Evolutionary conservation across 176 grass and related monocot genomes (phyloP).

Genomic region (Pontederia crassipes): DNA sequence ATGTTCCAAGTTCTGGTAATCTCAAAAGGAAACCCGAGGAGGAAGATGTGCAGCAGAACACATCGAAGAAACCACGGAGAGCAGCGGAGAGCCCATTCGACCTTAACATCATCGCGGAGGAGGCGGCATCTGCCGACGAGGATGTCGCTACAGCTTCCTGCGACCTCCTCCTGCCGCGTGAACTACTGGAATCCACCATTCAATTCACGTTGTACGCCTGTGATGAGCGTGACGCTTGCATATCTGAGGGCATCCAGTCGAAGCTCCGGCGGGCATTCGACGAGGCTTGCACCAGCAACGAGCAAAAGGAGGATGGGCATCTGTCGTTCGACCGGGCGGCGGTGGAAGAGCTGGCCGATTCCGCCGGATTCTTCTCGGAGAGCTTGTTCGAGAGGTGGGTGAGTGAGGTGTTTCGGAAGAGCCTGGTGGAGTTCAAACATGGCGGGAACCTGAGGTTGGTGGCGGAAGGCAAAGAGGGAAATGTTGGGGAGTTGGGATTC

Average conservation of each 20-base stretch:
- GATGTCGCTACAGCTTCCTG: not conserved
- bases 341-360: not conserved
- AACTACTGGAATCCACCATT: not conserved
- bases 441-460: slow-evolving; percentile 7
- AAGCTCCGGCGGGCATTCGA: slow-evolving; percentile 6
- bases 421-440: not conserved
- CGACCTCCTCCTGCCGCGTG: not conserved
- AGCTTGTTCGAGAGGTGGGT: slow-evolving; percentile 15
- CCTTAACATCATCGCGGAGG: not conserved
- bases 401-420: slow-evolving; percentile 1
- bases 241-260: not conserved
- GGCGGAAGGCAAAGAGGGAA: not conserved
- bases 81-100: not conserved
- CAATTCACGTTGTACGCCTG: slow-evolving; percentile 8
- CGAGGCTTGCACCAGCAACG: not conserved
- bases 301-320: not conserved
- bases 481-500: slow-evolving; percentile 1
- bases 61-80: not conserved
- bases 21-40: not conserved
- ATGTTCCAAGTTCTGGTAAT: not conserved
- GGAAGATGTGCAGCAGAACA: not conserved
- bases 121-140: not conserved
- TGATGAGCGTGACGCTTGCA: not conserved
- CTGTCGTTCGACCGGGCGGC: not conserved
- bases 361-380: slow-evolving; percentile 9